Evolutionary conservation across 2,329 filamentous ascomycete genomes (phyloP).

Genomic region (Daldinia eschscholtzii): DNA sequence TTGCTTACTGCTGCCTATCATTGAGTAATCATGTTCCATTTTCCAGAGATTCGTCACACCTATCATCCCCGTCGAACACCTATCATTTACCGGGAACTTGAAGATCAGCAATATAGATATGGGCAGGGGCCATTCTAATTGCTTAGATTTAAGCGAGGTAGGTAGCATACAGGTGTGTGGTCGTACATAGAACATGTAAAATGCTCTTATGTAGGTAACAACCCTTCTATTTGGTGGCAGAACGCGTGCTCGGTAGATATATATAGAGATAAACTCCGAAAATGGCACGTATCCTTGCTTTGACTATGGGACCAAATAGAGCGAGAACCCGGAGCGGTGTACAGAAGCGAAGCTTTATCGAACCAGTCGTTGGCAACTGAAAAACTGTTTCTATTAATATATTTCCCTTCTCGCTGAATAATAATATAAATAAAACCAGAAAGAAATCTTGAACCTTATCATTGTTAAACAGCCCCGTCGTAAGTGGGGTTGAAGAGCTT

Average conservation of each 20-base stretch:
- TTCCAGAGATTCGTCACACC: not conserved
- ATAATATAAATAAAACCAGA: not conserved
- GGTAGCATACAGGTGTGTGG: slow-evolving; percentile 6
- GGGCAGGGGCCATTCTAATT: not conserved
- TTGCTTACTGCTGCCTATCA: not conserved
- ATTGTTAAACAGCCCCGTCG: too few relatives aligned
- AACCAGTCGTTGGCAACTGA: not conserved
- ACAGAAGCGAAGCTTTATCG: not conserved
- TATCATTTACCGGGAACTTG: slow-evolving; percentile 7
- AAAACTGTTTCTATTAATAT: not conserved
- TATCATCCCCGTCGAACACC: not conserved
- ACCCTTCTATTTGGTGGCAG: not conserved
- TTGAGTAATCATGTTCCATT: not conserved
- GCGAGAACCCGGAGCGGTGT: not conserved
- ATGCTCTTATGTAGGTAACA: slow-evolving; percentile 4
- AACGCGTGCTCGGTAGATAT: not conserved
- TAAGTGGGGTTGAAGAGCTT: too few relatives aligned
- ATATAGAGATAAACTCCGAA: not conserved
- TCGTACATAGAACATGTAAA: slow-evolving; percentile 6
- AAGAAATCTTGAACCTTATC: not conserved
- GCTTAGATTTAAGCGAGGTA: slow-evolving; percentile 2
- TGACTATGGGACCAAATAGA: not conserved
- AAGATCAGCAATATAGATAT: not conserved
- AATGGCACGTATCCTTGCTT: not conserved
- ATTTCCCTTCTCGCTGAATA: not conserved